Evolutionary conservation across 2,329 filamentous ascomycete genomes (phyloP).

Genomic region (Fusarium anguioides): DNA sequence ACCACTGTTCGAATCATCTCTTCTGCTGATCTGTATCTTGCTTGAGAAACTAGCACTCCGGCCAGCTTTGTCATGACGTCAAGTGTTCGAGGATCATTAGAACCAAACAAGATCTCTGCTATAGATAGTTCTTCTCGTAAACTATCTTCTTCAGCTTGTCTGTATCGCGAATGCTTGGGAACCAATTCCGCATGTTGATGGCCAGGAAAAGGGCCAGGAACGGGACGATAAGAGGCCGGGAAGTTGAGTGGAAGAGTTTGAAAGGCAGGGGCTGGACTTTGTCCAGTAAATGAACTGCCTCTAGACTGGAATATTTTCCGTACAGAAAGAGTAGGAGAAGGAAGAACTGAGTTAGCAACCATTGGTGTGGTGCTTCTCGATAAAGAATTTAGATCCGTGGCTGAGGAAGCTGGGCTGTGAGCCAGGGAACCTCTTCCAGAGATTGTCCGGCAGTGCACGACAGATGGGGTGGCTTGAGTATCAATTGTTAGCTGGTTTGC

Average conservation of each 20-base stretch:
- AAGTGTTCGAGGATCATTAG: accelerated
- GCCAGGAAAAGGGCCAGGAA: accelerated
- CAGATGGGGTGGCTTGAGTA: background rate
- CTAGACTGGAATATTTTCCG: accelerated
- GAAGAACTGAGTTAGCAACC: accelerated
- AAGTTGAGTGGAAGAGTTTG: accelerated
- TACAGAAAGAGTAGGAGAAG: background rate
- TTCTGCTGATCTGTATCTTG: background rate
- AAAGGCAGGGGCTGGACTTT: background rate
- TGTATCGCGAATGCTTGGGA: accelerated
- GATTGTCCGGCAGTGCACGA: background rate
- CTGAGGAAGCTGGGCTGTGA: background rate
- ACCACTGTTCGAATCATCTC: background rate
- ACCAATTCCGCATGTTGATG: accelerated
- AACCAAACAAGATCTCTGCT: background rate
- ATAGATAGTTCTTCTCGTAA: background rate
- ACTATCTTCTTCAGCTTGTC: background rate
- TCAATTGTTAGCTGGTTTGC: accelerated
- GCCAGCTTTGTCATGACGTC: accelerated
- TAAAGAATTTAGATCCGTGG: accelerated
- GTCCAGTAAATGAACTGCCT: background rate
- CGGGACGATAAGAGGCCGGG: accelerated
- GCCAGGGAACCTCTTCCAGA: background rate
- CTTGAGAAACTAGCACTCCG: accelerated
- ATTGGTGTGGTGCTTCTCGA: accelerated